These are phyloP conservation scores for Trichothecium roseum DNA, from an alignment of 2,329 filamentous ascomycete species.

Conservation along the genomic window DNA sequence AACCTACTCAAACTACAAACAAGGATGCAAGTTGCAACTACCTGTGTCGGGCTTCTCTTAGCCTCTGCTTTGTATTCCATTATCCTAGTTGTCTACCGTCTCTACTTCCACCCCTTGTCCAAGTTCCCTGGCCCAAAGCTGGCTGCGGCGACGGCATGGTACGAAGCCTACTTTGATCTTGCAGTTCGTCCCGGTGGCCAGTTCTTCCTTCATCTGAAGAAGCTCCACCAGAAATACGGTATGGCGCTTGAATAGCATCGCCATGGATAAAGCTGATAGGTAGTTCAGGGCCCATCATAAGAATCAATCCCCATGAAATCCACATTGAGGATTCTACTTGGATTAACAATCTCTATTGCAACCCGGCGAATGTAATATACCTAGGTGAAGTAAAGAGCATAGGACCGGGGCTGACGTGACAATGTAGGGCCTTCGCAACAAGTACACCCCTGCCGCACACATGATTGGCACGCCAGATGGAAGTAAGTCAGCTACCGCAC, in stretches of 20 bases:
- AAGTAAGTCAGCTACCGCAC: background rate
- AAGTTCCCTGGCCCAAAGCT: constrained; percentile 8
- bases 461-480: constrained; percentile 2
- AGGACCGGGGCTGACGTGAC: background rate
- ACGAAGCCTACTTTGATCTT: constrained; percentile 3
- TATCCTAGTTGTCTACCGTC: constrained; percentile 4
- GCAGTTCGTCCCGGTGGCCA: background rate
- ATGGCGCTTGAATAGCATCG: background rate
- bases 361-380: constrained; percentile 1
- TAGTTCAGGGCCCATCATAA: constrained; percentile 2
- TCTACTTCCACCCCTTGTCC: constrained; percentile 6
- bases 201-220: background rate
- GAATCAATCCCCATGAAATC: constrained; percentile 4
- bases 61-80: background rate
- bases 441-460: constrained; percentile 2
- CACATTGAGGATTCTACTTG: constrained; percentile 1
- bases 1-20: no score
- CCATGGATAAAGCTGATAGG: background rate
- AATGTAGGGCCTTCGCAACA: constrained; percentile 2
- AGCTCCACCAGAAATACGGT: constrained; percentile 3
- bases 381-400: background rate
- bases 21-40: background rate
- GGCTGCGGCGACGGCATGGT: constrained; percentile 3
- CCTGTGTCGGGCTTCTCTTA: background rate
- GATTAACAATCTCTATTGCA: constrained; percentile 2